Percentiles rank a stretch among this genome's conserved stretches.
These are phyloP conservation scores for Xylaria sp. DNA, from an alignment of 2,329 filamentous ascomycete species.

Conservation along the genomic window DNA sequence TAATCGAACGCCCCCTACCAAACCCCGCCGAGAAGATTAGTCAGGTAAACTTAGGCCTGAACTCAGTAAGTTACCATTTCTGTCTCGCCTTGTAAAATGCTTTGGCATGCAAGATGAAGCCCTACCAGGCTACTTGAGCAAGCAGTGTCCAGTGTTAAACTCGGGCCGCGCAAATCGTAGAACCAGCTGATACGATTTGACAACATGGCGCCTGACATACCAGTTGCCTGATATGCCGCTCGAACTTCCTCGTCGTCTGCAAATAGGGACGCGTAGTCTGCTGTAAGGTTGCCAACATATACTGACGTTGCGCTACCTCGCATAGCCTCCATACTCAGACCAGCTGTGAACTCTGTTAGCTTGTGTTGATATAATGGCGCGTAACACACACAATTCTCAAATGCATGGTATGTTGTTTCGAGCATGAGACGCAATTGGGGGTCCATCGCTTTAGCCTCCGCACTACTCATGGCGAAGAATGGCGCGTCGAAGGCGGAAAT, in stretches of 20 bases:
- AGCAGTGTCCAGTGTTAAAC: background rate
- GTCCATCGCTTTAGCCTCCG: background rate
- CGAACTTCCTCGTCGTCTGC: too few relatives aligned
- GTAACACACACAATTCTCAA: background rate
- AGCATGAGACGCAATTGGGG: background rate
- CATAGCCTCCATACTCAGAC: too few relatives aligned
- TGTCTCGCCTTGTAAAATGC: too few relatives aligned
- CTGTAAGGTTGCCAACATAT: too few relatives aligned
- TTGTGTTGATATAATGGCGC: too few relatives aligned
- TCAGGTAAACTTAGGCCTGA: background rate
- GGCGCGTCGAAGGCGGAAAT: background rate
- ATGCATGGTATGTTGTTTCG: background rate
- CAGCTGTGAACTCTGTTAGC: too few relatives aligned
- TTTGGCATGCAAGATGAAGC: background rate
- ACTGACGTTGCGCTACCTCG: too few relatives aligned
- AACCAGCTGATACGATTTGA: background rate
- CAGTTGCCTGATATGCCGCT: too few relatives aligned
- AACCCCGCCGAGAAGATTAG: too few relatives aligned
- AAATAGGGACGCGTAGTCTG: too few relatives aligned
- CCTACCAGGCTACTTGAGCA: slow-evolving; percentile 7
- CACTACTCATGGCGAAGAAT: background rate
- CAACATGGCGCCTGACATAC: background rate
- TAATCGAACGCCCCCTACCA: too few relatives aligned
- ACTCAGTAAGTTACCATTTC: too few relatives aligned
- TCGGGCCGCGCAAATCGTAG: background rate